Conservation (phyloP, 768 basidiomycete species). For the Xerocomellus chrysenteron region DNA sequence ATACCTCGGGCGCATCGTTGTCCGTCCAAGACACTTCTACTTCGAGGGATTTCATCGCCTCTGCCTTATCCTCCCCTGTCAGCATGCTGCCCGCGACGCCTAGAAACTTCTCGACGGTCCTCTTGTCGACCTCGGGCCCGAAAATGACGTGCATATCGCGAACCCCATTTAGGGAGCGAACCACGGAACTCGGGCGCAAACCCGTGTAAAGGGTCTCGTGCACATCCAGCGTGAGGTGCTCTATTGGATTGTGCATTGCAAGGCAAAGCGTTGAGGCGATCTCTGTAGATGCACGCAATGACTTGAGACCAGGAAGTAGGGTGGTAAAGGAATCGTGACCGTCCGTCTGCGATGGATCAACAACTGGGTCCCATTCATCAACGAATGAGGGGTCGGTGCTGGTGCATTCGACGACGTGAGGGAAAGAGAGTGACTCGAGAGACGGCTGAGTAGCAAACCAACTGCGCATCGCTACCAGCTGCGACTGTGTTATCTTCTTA, state of each 20-base stretch:
- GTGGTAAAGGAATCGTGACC: neutral
- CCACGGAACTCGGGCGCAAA: constrained; percentile 26
- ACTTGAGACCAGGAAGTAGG: constrained; percentile 26
- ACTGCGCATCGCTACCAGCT: constrained; percentile 18
- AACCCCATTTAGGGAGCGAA: constrained; percentile 29
- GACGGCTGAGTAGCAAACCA: constrained; percentile 27
- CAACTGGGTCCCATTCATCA: constrained; percentile 9
- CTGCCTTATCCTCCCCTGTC: constrained; percentile 8
- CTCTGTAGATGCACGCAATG: constrained; percentile 29
- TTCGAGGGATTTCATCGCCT: constrained; percentile 23
- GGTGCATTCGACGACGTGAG: constrained; percentile 21
- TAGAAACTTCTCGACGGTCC: constrained; percentile 34
- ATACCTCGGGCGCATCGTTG: constrained; percentile 30
- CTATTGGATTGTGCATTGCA: constrained; percentile 16
- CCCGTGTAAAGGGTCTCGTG: constrained; percentile 31
- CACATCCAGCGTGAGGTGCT: constrained; percentile 24
- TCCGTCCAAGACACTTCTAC: constrained; percentile 30
- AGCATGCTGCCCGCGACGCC: constrained; percentile 24
- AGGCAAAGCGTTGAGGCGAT: constrained; percentile 20
- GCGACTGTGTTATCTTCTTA: constrained; percentile 20
- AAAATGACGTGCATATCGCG: constrained; percentile 31
- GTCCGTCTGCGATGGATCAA: neutral
- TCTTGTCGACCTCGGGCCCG: constrained; percentile 32
- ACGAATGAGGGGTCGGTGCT: neutral
- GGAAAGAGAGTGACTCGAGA: constrained; percentile 30